Percentiles rank a stretch among this genome's conserved stretches.
Conservation (phyloP, 805 yeast species). For the Candida golubevii region DNA sequence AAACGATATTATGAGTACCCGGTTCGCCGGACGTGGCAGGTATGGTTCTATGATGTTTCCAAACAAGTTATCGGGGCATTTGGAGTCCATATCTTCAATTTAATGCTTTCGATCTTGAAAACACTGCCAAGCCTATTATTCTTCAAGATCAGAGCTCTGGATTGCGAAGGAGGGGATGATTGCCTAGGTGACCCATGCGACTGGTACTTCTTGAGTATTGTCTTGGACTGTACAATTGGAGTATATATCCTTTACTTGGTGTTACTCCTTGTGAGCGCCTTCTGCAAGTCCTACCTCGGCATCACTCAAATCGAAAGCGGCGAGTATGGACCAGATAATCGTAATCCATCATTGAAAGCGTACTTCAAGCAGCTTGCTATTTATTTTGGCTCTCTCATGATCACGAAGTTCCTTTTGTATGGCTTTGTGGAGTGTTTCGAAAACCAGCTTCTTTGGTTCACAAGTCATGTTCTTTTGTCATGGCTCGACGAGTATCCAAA, state of each 20-base stretch:
- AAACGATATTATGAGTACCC: constrained; percentile 82
- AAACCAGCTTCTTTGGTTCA: constrained; percentile 40
- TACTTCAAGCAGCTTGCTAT: constrained; percentile 69
- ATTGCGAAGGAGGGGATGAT: constrained; percentile 14
- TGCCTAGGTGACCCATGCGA: constrained; percentile 66
- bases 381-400: constrained; percentile 57
- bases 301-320: constrained; percentile 46
- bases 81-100: constrained; percentile 76
- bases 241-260: constrained; percentile 67
- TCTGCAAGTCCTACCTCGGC: constrained; percentile 41
- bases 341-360: constrained; percentile 46
- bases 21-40: constrained; percentile 72
- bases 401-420: constrained; percentile 65
- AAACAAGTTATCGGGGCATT: constrained; percentile 87
- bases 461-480: constrained; percentile 72
- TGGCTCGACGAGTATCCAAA: constrained; percentile 81
- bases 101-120: constrained; percentile 62
- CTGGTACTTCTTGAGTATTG: constrained; percentile 86
- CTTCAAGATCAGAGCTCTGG: constrained; percentile 20
- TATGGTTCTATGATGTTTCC: constrained; percentile 86
- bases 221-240: constrained; percentile 91
- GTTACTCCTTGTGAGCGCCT: constrained; percentile 42
- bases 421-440: constrained; percentile 65
- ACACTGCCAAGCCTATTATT: constrained; percentile 19
- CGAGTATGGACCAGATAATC: constrained; percentile 62